phyloP scores from a whole-genome alignment of 2,329 filamentous ascomycete species.

The Penicillium verrucosum region DNA sequence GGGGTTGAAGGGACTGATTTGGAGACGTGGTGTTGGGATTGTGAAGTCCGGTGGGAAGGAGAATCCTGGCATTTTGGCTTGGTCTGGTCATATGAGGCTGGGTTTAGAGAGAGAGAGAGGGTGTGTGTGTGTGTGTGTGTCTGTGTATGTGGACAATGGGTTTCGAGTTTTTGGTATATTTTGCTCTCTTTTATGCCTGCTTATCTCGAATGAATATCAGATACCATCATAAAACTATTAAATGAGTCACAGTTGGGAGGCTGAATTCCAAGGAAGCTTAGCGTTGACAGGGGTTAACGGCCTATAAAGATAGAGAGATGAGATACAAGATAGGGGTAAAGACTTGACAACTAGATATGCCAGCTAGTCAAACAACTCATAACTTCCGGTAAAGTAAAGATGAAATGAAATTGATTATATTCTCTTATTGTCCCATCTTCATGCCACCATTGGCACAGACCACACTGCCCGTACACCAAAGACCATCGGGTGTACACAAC shows the following conservation, averaged over 20 bases:
- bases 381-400: no score
- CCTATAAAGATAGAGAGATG: neutral
- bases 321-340: neutral
- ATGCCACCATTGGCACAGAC: constrained; percentile 79
- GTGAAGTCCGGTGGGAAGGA: constrained; percentile 13
- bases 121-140: no score
- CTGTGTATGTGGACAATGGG: neutral
- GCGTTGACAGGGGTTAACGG: neutral
- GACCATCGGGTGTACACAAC: constrained; percentile 68
- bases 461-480: constrained; percentile 75
- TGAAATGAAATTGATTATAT: no score
- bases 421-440: constrained; percentile 45
- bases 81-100: neutral
- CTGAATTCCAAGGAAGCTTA: neutral
- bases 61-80: neutral
- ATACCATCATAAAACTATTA: neutral
- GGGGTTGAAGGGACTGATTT: constrained; percentile 17
- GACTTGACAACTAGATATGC: no score
- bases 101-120: neutral
- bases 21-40: constrained; percentile 12
- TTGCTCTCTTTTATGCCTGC: neutral
- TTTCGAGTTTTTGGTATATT: neutral
- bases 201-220: neutral
- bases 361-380: no score
- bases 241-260: neutral